Evolutionary conservation across 2,329 filamentous ascomycete species (phyloP), one percentile per base, ranked within the genome.

Genomic region (Curvularia lunata): DNA sequence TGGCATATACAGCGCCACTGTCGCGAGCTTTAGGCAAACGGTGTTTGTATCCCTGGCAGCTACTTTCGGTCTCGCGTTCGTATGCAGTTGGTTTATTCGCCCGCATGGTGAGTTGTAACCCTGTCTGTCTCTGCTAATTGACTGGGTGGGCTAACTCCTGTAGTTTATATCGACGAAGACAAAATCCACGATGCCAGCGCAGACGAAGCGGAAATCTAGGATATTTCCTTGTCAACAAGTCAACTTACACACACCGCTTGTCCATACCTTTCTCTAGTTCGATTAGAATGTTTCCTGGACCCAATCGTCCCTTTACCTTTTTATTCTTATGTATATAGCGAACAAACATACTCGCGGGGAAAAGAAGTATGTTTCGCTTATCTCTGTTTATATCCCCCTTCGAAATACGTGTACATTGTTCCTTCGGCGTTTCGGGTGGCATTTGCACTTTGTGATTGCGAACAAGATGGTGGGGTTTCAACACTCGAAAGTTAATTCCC

Each of bases 1-100:
- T 70, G 85, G 91, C 5, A 86, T 98, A 9, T 99, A 96, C 74
- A 90, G 89, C 13, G 81, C 84, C 2, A 98, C 95, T 0, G 91
- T 97, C 1, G 86, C 84, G 19, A 86, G 79, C 1, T 94, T 90
- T 64, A 87, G 91, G 0, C 91, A 95, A 75, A 87, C 91, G 0
- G 88, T 96, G 0, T 97, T 97, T 74, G 85, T 96, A 8, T 85
- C 90, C 48, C 77, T 98, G 43, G 80, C 85, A 0, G 77, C 78
- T 7, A 81, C 91, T 0, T 96, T 96, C 73, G 84, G 79, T 1
- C 23, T 88, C 8, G 88, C 88, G 0, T 83, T 94, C 28, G 50
- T 88, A 2, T 82, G 86, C 52, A 90, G 87, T 69, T 89, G 88
- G 75, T 85, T 92, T 52, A 81, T 98, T 25, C 84, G 81, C 68